Conservation (phyloP, 768 basidiomycete species). For the Auricularia sp. region DNA sequence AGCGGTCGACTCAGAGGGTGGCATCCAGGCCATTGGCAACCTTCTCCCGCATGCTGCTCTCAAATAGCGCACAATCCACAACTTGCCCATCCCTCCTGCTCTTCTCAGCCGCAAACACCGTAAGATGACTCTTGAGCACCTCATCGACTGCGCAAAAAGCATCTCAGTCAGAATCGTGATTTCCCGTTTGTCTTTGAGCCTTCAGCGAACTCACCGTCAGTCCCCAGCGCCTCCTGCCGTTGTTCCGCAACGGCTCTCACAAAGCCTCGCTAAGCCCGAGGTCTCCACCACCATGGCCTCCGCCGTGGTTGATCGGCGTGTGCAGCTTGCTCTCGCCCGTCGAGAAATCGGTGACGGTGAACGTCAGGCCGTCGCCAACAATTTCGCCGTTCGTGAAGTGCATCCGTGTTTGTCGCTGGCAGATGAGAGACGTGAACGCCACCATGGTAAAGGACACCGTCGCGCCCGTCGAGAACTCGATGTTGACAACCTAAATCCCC, state of each 20-base stretch:
- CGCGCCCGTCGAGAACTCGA: slow-evolving; percentile 72
- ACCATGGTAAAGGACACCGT: slow-evolving; percentile 88
- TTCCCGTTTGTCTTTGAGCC: too few relatives aligned
- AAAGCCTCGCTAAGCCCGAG: slow-evolving; percentile 65
- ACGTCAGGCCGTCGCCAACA: slow-evolving; percentile 71
- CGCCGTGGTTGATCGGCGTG: slow-evolving; percentile 45
- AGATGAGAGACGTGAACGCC: slow-evolving; percentile 66
- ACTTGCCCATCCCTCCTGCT: slow-evolving; percentile 60
- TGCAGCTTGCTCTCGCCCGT: slow-evolving; percentile 34
- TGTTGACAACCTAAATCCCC: slow-evolving; percentile 56
- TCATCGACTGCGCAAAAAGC: slow-evolving; percentile 33
- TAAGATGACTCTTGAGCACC: slow-evolving; percentile 66
- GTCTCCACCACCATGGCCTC: slow-evolving; percentile 81
- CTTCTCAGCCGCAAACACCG: slow-evolving; percentile 80
- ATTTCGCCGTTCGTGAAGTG: slow-evolving; percentile 86
- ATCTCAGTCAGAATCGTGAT: not conserved
- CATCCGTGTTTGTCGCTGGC: slow-evolving; percentile 72
- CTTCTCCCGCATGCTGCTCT: slow-evolving; percentile 21
- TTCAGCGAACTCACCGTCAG: slow-evolving; percentile 23
- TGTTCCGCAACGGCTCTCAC: slow-evolving; percentile 60
- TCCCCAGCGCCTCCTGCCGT: slow-evolving; percentile 55
- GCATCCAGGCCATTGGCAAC: not conserved
- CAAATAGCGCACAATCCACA: slow-evolving; percentile 60
- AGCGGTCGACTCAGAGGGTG: too few relatives aligned
- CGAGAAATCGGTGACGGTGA: slow-evolving; percentile 65